Conservation (phyloP, 129 eudicot species). For the Gnaphalium uliginosum region DNA sequence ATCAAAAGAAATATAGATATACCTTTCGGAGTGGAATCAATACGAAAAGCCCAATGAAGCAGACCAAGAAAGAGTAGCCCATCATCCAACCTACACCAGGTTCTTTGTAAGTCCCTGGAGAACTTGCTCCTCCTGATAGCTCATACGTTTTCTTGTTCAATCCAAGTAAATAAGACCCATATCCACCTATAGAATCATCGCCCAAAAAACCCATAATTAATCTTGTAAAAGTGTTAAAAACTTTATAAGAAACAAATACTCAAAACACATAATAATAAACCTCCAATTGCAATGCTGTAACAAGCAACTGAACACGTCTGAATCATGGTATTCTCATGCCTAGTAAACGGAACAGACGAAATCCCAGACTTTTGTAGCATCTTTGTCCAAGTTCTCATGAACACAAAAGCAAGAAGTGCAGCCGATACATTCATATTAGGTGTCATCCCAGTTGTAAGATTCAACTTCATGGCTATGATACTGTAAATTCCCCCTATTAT, state of each 20-base stretch:
- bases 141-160: constrained; percentile 74
- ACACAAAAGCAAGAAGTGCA: constrained; percentile 75
- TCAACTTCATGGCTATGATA: constrained; percentile 73
- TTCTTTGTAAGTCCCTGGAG: constrained; percentile 61
- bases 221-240: not conserved
- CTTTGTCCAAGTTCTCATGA: constrained; percentile 71
- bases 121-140: constrained; percentile 51
- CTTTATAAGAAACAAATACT: not conserved
- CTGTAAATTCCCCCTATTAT: constrained; percentile 66
- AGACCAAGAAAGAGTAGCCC: constrained; percentile 61
- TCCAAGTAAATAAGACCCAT: constrained; percentile 73
- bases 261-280: constrained; percentile 14
- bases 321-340: constrained; percentile 89
- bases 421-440: constrained; percentile 83
- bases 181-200: constrained; percentile 51
- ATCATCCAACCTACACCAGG: constrained; percentile 84
- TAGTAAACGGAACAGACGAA: constrained; percentile 57
- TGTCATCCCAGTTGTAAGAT: constrained; percentile 75
- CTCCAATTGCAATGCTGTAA: constrained; percentile 77
- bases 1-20: not conserved
- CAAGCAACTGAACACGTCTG: constrained; percentile 87
- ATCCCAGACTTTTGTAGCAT: constrained; percentile 55
- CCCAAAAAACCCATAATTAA: constrained; percentile 4
- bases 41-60: constrained; percentile 80
- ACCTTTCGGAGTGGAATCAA: constrained; percentile 86